These are phyloP conservation scores for Boletus barrowsii DNA, from an alignment of 768 basidiomycete genomes.

Conservation along the genomic window DNA sequence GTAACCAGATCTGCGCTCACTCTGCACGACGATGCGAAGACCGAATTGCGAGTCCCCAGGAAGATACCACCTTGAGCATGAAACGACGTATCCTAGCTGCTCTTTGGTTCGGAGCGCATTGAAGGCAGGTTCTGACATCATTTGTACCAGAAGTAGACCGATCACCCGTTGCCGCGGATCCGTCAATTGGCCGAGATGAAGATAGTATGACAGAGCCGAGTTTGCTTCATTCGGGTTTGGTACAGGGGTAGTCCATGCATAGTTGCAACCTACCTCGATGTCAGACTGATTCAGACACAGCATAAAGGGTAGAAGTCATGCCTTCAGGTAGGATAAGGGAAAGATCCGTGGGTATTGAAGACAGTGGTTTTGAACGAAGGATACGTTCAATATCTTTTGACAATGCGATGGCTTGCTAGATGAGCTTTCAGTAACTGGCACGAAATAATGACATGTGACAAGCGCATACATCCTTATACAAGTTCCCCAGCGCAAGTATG, in stretches of 20 bases:
- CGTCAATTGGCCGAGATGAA: conserved; percentile 68
- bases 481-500: conserved; percentile 79
- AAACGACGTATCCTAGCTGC: conserved; percentile 93
- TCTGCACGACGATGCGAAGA: conserved; percentile 82
- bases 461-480: conserved; percentile 69
- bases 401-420: conserved; percentile 73
- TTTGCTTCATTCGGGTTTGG: conserved; percentile 87
- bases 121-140: conserved; percentile 90
- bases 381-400: conserved; percentile 69
- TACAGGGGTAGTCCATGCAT: conserved; percentile 60
- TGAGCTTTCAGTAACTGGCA: neutral
- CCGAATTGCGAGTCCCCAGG: conserved; percentile 71
- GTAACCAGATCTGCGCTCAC: conserved; percentile 74
- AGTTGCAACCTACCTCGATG: conserved; percentile 57
- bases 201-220: conserved; percentile 81
- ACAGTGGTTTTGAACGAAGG: conserved; percentile 51
- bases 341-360: conserved; percentile 35
- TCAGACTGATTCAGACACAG: conserved; percentile 8
- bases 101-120: conserved; percentile 89
- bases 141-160: conserved; percentile 72
- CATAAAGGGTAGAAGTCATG: conserved; percentile 27
- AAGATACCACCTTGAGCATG: conserved; percentile 52
- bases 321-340: conserved; percentile 70
- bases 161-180: conserved; percentile 65
- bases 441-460: neutral